Conservation (phyloP, 257 asterid species). For the Jaltomata sinuosa region DNA sequence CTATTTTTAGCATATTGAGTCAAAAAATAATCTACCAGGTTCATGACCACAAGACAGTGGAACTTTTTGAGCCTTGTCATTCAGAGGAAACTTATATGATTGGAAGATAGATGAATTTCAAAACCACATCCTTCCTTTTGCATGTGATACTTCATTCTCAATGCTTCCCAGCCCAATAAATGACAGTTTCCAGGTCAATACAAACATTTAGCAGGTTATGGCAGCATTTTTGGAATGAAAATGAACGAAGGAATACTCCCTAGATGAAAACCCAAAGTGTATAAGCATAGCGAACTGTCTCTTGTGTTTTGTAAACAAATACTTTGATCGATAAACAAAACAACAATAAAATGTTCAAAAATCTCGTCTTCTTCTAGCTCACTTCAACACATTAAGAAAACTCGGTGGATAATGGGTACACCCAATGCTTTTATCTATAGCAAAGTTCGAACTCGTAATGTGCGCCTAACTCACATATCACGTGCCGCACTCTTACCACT, state of each 20-base stretch:
- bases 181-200: not conserved
- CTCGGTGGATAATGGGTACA: not conserved
- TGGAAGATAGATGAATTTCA: not conserved
- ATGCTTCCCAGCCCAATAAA: not conserved
- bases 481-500: not conserved
- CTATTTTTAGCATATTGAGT: not conserved
- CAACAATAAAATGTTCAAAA: not conserved
- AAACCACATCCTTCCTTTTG: not conserved
- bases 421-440: not conserved
- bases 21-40: not conserved
- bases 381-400: not conserved
- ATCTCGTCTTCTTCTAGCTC: not conserved
- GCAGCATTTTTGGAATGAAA: not conserved
- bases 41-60: not conserved
- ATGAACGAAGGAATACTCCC: not conserved
- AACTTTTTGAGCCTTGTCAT: not conserved
- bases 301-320: not conserved
- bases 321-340: not conserved
- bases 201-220: not conserved
- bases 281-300: not conserved
- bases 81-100: not conserved
- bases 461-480: not conserved
- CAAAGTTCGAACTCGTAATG: not conserved
- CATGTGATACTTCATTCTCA: not conserved
- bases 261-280: not conserved